Base-by-base conservation (phyloP, 805 yeast genomes). In the Pichia thaimueangensis region DNA sequence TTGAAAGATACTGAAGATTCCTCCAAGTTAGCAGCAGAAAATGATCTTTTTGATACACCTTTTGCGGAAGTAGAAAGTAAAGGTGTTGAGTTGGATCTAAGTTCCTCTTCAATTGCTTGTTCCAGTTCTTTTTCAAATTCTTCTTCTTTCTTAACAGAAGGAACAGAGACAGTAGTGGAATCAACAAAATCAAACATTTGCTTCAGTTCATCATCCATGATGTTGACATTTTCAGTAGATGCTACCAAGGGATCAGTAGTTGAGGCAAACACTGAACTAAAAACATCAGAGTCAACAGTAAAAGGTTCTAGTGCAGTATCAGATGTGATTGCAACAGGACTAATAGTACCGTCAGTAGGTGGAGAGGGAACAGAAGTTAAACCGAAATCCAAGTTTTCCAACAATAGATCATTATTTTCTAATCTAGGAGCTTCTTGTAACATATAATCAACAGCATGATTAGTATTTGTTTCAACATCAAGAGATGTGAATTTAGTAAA, bases 241-340 rank as follows among this genome's bases (percentile, higher is more conserved):
- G 42, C 45, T 8, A 82, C 80, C 45, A 82, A 67, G 12, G 87
- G 74, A 34, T 73, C 76, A 86, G 87, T 80, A 51, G 54, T 16
- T 9, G 39, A 38, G 29, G 68, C 61, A 52, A 76, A 74, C 29
- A 74, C 74, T 12, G 79, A 72, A 39, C 74, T 75, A 51, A 76
- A 56, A 24, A 75, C 71, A 38, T 71, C 67, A 12, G 74, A 62
- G 54, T 74, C 78, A 53, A 80, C 65, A 49, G 73, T 70, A 47
- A 75, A 59, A 10, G 82, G 80, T 40, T 80, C 66, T 22, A 25
- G 7, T 15, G 13, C 12, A 15, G 13, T 30, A 11, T 67, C 55
- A 35, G 67, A 60, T 12, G 59, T 52, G 31, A 25, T 6, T 4
- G 28, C n/a, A 34, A n/a, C 15, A 27, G 31, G 16, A 23, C 16